Evolutionary conservation across 371 early-diverging fungal genomes (phyloP), one percentile per base, ranked within the genome.

Genomic region (Zancudomyces culisetae): DNA sequence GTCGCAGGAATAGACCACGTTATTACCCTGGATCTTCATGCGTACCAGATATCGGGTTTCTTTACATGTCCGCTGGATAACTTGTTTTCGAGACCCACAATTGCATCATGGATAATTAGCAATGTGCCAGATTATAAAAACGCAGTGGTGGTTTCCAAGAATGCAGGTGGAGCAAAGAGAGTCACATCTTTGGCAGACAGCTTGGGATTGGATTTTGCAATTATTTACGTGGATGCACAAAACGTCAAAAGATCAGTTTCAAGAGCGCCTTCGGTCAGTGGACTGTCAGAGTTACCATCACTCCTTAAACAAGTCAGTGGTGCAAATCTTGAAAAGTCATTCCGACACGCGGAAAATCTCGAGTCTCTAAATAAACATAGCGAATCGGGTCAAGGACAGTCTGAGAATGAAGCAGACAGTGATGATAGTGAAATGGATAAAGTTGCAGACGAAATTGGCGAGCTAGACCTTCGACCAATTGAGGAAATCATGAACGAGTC

Each of bases 101-200:
- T 93, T 53, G 81, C 83, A 49, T 79, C 83, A 60, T 94, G 87
- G 84, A 87, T 96, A 54, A 68, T 66, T n/a, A 84, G 83, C 52
- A 65, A 76, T 57, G 80, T 86, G 27, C 74, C 81, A 26, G 77
- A 85, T 50, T 80, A 82, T 69, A 60, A 70, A 55, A 70, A 77
- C 45, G 87, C 81, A 53, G 92, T 92, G 12, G 83, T 93, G 22
- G 88, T 96, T 26, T 80, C 84, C 58, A 93, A 93, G 74, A 93
- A 96, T 66, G 90, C 96, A n/a, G 96, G 97, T 52, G 94, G 91
- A 30, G 88, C 91, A 58, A 92, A 93, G 72, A 78, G 93, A 60
- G 98, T 92, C 10, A 93, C 98, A 1, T 84, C 89, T 27, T 69
- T 97, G 50, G 96, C 98, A 6, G 98, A 97, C 69, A 76, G 81